These are phyloP conservation scores for Prunus mume DNA, from an alignment of 306 rosid genomes.

Conservation along the genomic window DNA sequence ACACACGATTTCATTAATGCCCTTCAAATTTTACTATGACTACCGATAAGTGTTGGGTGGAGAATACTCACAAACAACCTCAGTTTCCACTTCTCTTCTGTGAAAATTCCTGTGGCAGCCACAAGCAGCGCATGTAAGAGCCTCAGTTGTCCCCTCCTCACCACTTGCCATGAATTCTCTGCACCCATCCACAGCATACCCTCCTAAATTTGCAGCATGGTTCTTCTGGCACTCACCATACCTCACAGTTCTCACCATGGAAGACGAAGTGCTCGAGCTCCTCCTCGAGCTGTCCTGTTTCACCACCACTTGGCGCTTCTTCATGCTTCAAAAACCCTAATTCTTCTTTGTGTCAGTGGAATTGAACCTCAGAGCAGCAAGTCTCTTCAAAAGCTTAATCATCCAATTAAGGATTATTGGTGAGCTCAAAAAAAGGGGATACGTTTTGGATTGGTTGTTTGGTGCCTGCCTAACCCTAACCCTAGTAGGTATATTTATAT, in stretches of 20 bases:
- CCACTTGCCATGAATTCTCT: constrained; percentile 75
- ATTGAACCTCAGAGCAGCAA: neutral
- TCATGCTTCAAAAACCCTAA: constrained; percentile 41
- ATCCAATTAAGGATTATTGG: constrained; percentile 6
- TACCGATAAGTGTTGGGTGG: constrained; percentile 44
- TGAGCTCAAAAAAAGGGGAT: neutral
- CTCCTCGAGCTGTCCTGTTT: constrained; percentile 44
- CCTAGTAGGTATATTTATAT: constrained; percentile 45
- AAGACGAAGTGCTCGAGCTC: constrained; percentile 38
- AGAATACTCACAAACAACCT: constrained; percentile 91
- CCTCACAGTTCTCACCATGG: constrained; percentile 55
- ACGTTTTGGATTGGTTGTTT: constrained; percentile 15
- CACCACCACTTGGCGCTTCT: constrained; percentile 74
- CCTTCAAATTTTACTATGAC: neutral
- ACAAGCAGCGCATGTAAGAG: constrained; percentile 81
- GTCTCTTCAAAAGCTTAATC: constrained; percentile 6
- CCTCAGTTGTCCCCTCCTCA: constrained; percentile 52
- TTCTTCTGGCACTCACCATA: constrained; percentile 90
- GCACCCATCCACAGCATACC: constrained; percentile 92
- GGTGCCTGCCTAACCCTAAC: constrained; percentile 58
- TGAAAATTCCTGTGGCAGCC: constrained; percentile 90
- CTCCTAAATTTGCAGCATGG: constrained; percentile 86
- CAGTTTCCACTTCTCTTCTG: constrained; percentile 67
- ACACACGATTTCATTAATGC: neutral
- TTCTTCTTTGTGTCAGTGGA: neutral